Conservation (phyloP, 1,139 yeast species). For the Saccharomyces hybrid region DNA sequence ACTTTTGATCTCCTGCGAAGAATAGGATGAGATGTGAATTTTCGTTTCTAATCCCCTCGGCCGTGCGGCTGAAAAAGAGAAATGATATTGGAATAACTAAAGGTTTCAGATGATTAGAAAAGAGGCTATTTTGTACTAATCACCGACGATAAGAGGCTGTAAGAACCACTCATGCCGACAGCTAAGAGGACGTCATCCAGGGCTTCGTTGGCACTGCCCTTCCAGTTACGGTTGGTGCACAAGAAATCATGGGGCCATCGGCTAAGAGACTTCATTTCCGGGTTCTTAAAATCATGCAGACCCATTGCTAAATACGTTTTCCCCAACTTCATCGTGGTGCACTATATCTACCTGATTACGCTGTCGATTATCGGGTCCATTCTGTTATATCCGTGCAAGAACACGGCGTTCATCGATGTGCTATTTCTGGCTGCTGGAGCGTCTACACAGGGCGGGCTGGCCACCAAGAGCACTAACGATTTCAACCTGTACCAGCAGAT, state of each 20-base stretch:
- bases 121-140: not conserved
- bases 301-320: constrained; percentile 46
- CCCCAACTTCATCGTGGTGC: constrained; percentile 74
- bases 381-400: constrained; percentile 58
- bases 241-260: constrained; percentile 32
- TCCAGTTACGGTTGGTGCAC: constrained; percentile 4
- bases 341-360: constrained; percentile 52
- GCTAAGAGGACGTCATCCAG: not conserved
- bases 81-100: not conserved
- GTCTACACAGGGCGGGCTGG: constrained; percentile 84
- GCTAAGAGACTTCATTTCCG: constrained; percentile 30
- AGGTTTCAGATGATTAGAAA: not conserved
- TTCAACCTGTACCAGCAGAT: constrained; percentile 70
- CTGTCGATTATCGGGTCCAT: constrained; percentile 58
- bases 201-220: not conserved
- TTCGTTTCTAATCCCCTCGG: not conserved
- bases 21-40: not conserved
- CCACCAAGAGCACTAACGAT: constrained; percentile 57
- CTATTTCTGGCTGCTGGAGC: constrained; percentile 68
- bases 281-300: constrained; percentile 25
- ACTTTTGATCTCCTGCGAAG: not conserved
- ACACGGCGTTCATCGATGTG: constrained; percentile 63
- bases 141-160: not conserved
- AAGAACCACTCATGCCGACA: not conserved
- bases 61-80: not conserved